A percentile compares a stretch with the other conserved stretches of the same genome.
These are phyloP conservation scores for Paramecium primaurelia DNA, from an alignment of 73 alveolate genomes.

Conservation along the genomic window DNA sequence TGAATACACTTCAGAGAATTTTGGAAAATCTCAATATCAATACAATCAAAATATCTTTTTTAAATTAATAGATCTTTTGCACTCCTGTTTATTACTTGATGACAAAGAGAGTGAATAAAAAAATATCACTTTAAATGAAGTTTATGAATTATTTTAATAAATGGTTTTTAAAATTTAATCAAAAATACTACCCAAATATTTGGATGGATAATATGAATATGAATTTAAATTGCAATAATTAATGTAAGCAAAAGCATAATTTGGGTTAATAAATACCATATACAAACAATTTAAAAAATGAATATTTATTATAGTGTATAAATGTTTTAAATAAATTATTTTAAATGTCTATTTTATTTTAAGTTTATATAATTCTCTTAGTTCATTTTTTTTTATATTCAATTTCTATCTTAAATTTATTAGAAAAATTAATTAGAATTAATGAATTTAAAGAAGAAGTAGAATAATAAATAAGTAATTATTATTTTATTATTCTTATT, in stretches of 20 bases:
- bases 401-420: neutral
- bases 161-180: neutral
- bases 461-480: neutral
- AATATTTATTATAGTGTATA: neutral
- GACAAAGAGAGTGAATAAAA: neutral
- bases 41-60: neutral
- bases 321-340: neutral
- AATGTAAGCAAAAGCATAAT: slow-evolving; percentile 1
- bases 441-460: neutral
- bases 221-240: neutral
- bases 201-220: neutral
- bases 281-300: neutral
- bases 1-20: neutral
- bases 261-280: neutral
- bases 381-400: neutral
- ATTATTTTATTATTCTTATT: no score
- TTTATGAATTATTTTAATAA: neutral
- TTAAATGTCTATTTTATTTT: neutral
- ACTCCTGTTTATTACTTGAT: neutral
- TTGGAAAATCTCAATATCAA: neutral
- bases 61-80: neutral
- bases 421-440: no score
- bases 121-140: neutral
- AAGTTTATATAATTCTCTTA: neutral
- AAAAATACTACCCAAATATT: neutral